A percentile compares a stretch with the other conserved stretches of the same genome.
Conservation (phyloP, 495 filamentous ascomycete species). For the Penicillium odoratum region DNA sequence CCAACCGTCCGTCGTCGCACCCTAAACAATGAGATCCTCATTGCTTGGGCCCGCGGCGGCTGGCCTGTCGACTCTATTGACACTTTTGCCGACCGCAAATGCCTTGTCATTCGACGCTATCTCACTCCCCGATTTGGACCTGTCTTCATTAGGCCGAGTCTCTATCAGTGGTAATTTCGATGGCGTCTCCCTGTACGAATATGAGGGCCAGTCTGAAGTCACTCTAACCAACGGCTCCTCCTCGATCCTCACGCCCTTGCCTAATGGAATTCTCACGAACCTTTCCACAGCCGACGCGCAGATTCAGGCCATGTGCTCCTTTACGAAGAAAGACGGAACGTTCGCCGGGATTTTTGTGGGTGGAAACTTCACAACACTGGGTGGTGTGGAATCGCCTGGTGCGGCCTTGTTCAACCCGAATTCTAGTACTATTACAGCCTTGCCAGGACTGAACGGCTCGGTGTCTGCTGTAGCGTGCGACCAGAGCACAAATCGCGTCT, state of each 20-base stretch:
- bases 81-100: conserved; percentile 44
- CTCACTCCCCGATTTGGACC: conserved; percentile 76
- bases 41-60: conserved; percentile 57
- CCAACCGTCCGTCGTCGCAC: conserved; percentile 42
- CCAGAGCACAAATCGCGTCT: conserved; percentile 76
- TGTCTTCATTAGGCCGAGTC: conserved; percentile 77
- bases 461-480: conserved; percentile 85
- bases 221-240: conserved; percentile 73
- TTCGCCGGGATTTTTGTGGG: conserved; percentile 77
- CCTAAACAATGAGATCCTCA: conserved; percentile 58
- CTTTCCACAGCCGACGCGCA: conserved; percentile 75
- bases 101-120: conserved; percentile 67
- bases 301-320: conserved; percentile 85
- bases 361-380: conserved; percentile 95
- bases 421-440: conserved; percentile 62
- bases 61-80: conserved; percentile 42
- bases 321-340: conserved; percentile 64
- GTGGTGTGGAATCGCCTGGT: conserved; percentile 69
- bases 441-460: conserved; percentile 77
- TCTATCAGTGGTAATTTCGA: conserved; percentile 89
- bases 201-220: conserved; percentile 72
- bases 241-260: conserved; percentile 76
- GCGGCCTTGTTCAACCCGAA: conserved; percentile 78
- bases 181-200: conserved; percentile 87
- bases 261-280: conserved; percentile 78